Evolutionary conservation across 2,329 filamentous ascomycete species (phyloP), one percentile per base, ranked within the genome.

Genomic region (Trichophyton verrucosum): DNA sequence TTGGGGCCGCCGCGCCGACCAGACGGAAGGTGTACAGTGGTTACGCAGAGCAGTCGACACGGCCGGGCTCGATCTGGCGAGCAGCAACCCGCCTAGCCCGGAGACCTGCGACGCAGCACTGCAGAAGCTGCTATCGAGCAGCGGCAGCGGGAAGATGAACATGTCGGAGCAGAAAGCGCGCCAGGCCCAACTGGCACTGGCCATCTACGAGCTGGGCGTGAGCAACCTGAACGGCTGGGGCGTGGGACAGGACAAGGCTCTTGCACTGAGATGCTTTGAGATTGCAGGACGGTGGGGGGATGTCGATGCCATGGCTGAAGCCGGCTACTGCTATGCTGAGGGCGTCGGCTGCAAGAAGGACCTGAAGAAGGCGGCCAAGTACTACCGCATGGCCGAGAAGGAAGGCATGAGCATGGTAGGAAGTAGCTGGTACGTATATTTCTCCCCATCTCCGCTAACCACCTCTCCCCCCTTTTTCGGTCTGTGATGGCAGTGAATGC

Each of bases 201-300:
- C 91, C 68, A 91, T 97, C 60, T 99, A 99, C 68, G 94, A 99
- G 75, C 80, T 99, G 24, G 94, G 94, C 2, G 91, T 96, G 27
- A 95, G 90, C 71, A 92, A 97, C 71, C 91, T 96, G 84, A 96
- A 99, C 68, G 94, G 94, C 3, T 99, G 94, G 94, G 94, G 94
- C 15, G 95, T 95, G 44, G 85, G 92, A 67, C 91, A 95, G 74
- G 94, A 99, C 71, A 95, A 94, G 72, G 76, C 82, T 3, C 81
- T 97, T 62, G 94, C 91, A 0, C 75, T 99, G 68, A 83, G 91
- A 59, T 99, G 94, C 72, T 99, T 96, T 71, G 94, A 99, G 73
- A 96, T 97, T 67, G 94, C 94, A 47, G 92, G 89, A 59, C 87
- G 83, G 65, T 99, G 94, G 94, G 94, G 94, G 38, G 94, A 99